Conservation (phyloP, 208 protist genomes). For the Leishmania mexicana region DNA sequence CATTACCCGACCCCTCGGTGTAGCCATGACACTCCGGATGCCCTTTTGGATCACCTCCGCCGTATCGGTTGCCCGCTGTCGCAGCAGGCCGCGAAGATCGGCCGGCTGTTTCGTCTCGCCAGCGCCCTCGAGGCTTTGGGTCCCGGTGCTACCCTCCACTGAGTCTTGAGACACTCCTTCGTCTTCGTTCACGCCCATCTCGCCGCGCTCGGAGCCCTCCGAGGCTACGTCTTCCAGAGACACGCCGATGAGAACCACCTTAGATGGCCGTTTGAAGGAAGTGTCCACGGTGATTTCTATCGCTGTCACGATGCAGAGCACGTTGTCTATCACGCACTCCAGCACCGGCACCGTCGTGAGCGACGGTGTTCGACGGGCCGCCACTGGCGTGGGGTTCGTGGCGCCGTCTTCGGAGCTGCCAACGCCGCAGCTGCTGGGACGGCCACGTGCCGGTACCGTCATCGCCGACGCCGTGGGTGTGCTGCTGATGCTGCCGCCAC, state of each 20-base stretch:
- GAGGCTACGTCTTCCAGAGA: conserved; percentile 55
- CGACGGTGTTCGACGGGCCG: neutral
- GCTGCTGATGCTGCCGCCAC: neutral
- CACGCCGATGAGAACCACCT: conserved; percentile 38
- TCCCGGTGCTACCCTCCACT: neutral
- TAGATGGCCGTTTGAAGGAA: conserved; percentile 5
- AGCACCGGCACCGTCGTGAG: conserved; percentile 45
- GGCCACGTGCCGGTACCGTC: neutral
- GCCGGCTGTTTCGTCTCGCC: neutral
- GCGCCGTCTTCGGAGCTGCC: neutral
- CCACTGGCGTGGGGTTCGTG: neutral
- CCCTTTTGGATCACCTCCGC: neutral
- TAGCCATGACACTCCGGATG: neutral
- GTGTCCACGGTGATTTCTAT: conserved; percentile 30
- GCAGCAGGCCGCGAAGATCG: neutral
- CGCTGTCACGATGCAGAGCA: conserved; percentile 58
- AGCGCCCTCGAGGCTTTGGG: neutral
- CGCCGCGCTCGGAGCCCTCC: conserved; percentile 20
- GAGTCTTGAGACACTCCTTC: neutral
- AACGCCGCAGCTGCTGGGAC: neutral
- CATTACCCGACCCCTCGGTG: neutral
- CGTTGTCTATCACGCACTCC: conserved; percentile 64
- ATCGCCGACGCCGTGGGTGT: neutral
- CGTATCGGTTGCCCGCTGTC: neutral
- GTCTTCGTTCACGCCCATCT: conserved; percentile 1